Percentiles rank a stretch among this genome's conserved stretches.
Conservation (phyloP, 495 filamentous ascomycete species). For the Podospora bellae-mahoneyi region DNA sequence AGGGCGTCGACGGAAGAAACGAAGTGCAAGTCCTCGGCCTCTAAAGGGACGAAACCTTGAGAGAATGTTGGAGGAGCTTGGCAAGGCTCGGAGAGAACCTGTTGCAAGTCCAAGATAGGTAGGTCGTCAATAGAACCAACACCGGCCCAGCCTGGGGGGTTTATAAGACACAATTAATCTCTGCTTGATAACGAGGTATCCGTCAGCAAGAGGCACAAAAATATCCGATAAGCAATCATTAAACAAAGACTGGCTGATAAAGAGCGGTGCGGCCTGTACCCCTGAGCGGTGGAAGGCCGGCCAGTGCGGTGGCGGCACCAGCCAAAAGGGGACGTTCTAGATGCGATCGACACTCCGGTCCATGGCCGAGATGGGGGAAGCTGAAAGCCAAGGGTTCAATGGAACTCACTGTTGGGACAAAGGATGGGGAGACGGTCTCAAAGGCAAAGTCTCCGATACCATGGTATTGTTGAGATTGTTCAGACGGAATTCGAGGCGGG, state of each 20-base stretch:
- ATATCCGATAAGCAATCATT: neutral
- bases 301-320: slow-evolving; percentile 5
- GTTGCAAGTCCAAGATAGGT: neutral
- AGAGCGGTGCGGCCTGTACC: neutral
- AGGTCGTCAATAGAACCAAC: neutral
- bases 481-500: neutral
- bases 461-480: neutral
- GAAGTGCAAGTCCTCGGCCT: no score
- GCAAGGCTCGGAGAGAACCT: neutral
- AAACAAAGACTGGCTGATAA: neutral
- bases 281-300: slow-evolving; percentile 1
- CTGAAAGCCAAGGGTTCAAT: slow-evolving; percentile 3
- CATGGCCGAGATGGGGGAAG: slow-evolving; percentile 6
- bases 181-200: neutral
- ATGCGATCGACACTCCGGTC: slow-evolving; percentile 13
- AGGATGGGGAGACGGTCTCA: neutral
- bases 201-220: neutral
- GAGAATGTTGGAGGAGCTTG: neutral
- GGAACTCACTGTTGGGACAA: neutral
- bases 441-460: neutral
- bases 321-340: slow-evolving; percentile 1
- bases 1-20: slow-evolving; percentile 1
- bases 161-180: neutral
- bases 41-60: neutral
- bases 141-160: neutral